Conservation (phyloP, 2,329 filamentous ascomycete species). For the Curvularia hawaiiensis region DNA sequence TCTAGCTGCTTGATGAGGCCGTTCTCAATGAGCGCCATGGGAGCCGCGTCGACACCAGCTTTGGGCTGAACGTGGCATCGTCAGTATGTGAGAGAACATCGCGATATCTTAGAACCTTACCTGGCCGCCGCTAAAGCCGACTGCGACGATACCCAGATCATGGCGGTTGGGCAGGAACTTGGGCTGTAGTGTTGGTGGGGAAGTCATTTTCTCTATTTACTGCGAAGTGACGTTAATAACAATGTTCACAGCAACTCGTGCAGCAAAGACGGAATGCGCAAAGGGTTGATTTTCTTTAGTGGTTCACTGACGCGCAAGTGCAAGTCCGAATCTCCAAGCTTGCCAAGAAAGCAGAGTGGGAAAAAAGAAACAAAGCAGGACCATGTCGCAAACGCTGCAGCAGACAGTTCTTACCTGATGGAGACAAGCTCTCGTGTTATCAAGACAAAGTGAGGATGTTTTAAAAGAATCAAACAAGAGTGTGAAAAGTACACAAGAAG, state of each 20-base stretch:
- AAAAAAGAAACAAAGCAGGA: not conserved
- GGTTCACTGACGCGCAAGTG: conserved; percentile 3
- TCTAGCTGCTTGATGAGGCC: conserved; percentile 84
- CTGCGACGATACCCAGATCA: conserved; percentile 89
- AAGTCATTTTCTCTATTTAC: conserved; percentile 51
- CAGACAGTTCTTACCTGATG: conserved; percentile 1
- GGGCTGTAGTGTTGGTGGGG: conserved; percentile 62
- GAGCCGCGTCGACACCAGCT: conserved; percentile 87
- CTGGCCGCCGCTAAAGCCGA: conserved; percentile 96
- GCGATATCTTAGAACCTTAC: conserved; percentile 55
- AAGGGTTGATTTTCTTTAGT: conserved; percentile 5
- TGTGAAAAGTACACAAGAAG: not conserved
- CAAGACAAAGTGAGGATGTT: not conserved
- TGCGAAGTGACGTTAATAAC: conserved; percentile 6
- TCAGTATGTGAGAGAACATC: conserved; percentile 10
- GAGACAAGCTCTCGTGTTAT: not conserved
- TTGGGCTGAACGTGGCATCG: conserved; percentile 68
- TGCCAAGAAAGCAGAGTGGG: conserved; percentile 3
- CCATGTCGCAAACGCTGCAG: not conserved
- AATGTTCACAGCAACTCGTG: not conserved
- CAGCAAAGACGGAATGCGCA: not conserved
- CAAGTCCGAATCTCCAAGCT: not conserved
- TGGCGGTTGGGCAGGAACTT: conserved; percentile 81
- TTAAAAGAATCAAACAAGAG: not conserved
- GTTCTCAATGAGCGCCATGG: conserved; percentile 83